Conservation (phyloP, 352 stramenopile species). For the Paralagenidium karlingii region DNA sequence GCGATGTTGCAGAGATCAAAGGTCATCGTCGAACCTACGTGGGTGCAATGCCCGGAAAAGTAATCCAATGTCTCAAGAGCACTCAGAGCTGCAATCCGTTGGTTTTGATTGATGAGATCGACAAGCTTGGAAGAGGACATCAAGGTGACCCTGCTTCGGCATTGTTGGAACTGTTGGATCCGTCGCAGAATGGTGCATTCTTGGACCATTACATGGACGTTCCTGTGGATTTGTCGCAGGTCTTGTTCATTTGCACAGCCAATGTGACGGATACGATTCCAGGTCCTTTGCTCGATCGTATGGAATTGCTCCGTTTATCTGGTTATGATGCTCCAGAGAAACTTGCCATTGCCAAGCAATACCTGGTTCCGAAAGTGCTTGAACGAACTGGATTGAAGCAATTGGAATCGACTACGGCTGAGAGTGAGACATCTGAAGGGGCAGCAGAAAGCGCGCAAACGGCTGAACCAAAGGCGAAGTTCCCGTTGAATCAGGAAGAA, state of each 20-base stretch:
- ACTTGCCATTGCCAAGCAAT: slow-evolving; percentile 95
- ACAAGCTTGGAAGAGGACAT: slow-evolving; percentile 80
- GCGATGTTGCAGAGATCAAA: slow-evolving; percentile 97
- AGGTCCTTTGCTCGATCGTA: slow-evolving; percentile 95
- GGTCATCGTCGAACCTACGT: slow-evolving; percentile 98
- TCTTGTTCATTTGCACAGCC: slow-evolving; percentile 96
- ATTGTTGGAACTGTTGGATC: slow-evolving; percentile 96
- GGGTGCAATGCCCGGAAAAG: slow-evolving; percentile 97
- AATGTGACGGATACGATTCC: slow-evolving; percentile 97
- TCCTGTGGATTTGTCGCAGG: slow-evolving; percentile 94
- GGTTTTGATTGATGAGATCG: slow-evolving; percentile 97
- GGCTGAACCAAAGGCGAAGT: no score
- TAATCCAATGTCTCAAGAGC: slow-evolving; percentile 98
- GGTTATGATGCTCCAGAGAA: slow-evolving; percentile 96
- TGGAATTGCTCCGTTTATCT: slow-evolving; percentile 97
- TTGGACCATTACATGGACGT: slow-evolving; percentile 98
- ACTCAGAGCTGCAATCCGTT: slow-evolving; percentile 94
- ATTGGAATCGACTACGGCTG: slow-evolving; percentile 38
- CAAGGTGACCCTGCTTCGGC: slow-evolving; percentile 93
- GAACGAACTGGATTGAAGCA: slow-evolving; percentile 80
- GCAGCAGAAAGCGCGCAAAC: no score
- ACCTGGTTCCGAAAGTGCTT: slow-evolving; percentile 95
- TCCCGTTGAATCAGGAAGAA: no score
- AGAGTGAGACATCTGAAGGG: no score
- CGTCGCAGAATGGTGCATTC: slow-evolving; percentile 94